Percentiles rank a stretch among this genome's conserved stretches.
Evolutionary conservation across 108 stramenopile genomes (phyloP).

Genomic region (Stephanodiscus triporus): DNA sequence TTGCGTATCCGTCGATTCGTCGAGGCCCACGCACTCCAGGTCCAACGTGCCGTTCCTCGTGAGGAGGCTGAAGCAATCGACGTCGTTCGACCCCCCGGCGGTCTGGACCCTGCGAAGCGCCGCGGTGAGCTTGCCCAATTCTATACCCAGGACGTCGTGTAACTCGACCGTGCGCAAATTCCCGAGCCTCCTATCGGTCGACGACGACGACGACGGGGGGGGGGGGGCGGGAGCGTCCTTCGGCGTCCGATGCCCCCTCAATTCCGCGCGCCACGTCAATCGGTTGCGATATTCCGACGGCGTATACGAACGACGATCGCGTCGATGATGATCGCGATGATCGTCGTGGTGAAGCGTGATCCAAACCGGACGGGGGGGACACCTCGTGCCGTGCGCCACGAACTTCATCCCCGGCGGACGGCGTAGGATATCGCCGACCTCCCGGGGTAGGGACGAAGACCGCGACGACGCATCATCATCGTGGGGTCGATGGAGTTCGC

Average conservation of each 20-base stretch:
- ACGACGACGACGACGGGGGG: neutral
- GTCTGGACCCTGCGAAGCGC: constrained; percentile 32
- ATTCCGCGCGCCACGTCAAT: constrained; percentile 37
- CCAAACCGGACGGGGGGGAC: constrained; percentile 30
- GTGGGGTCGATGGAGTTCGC: neutral
- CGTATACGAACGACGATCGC: neutral
- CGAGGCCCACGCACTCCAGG: constrained; percentile 21
- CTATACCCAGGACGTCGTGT: constrained; percentile 22
- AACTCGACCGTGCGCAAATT: constrained; percentile 27
- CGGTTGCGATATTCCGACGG: constrained; percentile 21
- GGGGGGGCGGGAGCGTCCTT: neutral
- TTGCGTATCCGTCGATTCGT: neutral
- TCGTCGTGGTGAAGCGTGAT: constrained; percentile 22
- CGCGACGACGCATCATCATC: neutral
- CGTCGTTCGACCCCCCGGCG: constrained; percentile 9
- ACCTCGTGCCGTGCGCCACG: constrained; percentile 38
- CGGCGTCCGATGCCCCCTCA: neutral
- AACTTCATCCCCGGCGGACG: constrained; percentile 23
- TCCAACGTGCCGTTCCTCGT: constrained; percentile 30
- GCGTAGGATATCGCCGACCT: neutral
- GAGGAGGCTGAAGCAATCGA: constrained; percentile 35
- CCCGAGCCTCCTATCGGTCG: constrained; percentile 1
- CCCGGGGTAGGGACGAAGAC: neutral
- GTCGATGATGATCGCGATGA: neutral
- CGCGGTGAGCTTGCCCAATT: constrained; percentile 29